Evolutionary conservation across 1,284 basidiomycete species (phyloP).

Genomic region (Ustilago tritici): DNA sequence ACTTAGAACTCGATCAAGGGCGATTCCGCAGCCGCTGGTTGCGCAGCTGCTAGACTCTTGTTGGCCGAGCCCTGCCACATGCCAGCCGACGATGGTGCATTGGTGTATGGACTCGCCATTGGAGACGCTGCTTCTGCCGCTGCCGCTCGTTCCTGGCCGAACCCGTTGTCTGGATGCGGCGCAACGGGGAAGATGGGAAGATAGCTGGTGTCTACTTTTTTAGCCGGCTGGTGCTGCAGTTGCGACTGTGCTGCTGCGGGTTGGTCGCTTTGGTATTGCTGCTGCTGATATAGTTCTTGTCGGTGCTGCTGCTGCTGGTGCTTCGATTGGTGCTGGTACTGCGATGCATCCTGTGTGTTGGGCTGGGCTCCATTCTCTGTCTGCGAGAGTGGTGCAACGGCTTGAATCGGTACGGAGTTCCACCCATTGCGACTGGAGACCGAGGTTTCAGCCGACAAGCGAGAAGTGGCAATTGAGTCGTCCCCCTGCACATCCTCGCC

Average conservation of each 20-base stretch:
- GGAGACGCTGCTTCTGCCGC: constrained; percentile 31
- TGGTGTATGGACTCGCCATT: constrained; percentile 32
- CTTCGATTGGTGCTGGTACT: constrained; percentile 4
- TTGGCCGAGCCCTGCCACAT: constrained; percentile 50
- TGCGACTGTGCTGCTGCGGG: constrained; percentile 18
- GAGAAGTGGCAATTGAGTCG: constrained; percentile 20
- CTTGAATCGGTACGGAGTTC: constrained; percentile 28
- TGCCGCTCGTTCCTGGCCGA: constrained; percentile 16
- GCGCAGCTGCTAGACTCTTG: constrained; percentile 21
- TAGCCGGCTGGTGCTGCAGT: constrained; percentile 2
- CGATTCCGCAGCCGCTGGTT: constrained; percentile 29
- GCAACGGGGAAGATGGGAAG: constrained; percentile 50
- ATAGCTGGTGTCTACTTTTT: constrained; percentile 33
- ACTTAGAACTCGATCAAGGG: constrained; percentile 53
- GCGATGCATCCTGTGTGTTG: neutral
- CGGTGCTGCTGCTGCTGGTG: constrained; percentile 8
- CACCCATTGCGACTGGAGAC: constrained; percentile 36
- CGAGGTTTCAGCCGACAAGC: constrained; percentile 31
- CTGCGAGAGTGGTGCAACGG: constrained; percentile 25
- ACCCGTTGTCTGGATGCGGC: constrained; percentile 50
- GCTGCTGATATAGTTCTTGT: constrained; percentile 7
- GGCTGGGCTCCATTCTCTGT: neutral
- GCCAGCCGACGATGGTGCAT: constrained; percentile 50
- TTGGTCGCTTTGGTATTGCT: neutral
- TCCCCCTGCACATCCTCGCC: constrained; percentile 17